Conservation (phyloP, 345 rosid genomes). For the Eucalyptus globulus region DNA sequence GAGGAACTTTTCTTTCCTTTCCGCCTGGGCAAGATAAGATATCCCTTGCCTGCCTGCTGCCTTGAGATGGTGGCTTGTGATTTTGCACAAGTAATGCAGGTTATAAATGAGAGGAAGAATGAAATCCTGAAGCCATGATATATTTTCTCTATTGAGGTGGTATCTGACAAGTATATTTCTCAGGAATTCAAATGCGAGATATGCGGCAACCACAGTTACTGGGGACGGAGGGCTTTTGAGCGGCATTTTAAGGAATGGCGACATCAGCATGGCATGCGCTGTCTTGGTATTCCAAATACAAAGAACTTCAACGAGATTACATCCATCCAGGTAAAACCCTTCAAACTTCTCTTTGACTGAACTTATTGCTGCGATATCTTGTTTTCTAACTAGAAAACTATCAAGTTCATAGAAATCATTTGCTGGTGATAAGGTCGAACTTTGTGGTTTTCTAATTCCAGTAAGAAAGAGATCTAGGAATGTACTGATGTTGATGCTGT, state of each 20-base stretch:
- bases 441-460: background rate
- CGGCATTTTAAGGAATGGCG: constrained; percentile 97
- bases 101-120: background rate
- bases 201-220: constrained; percentile 89
- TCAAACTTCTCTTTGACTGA: background rate
- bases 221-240: constrained; percentile 99
- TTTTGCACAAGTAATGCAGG: background rate
- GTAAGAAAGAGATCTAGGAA: background rate
- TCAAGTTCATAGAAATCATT: background rate
- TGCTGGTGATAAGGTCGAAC: background rate
- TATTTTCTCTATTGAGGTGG: background rate
- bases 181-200: constrained; percentile 97
- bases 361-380: background rate
- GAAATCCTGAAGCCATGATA: background rate
- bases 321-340: constrained; percentile 50
- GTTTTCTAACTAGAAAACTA: background rate
- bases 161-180: background rate
- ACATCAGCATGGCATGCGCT: constrained; percentile 99
- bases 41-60: background rate
- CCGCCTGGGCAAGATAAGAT: background rate
- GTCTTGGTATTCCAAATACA: constrained; percentile 96
- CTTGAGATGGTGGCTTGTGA: background rate
- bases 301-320: constrained; percentile 98
- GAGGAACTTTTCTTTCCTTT: background rate
- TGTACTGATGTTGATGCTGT: background rate